A percentile compares a stretch with the other conserved stretches of the same genome.
phyloP scores from a whole-genome alignment of 2,329 filamentous ascomycete species.

The Aspergillus arachidicola region DNA sequence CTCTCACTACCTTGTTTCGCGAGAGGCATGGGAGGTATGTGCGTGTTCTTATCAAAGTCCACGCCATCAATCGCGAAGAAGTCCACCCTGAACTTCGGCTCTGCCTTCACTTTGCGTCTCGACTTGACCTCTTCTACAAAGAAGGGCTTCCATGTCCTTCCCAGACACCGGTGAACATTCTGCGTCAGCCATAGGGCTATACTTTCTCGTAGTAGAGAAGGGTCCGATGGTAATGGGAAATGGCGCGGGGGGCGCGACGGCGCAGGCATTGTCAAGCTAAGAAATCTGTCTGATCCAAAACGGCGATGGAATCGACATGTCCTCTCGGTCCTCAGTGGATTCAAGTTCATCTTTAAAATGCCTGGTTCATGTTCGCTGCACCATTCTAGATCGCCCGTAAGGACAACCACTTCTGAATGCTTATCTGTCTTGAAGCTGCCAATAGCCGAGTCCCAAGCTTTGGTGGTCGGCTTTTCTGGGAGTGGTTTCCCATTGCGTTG shows the following conservation, averaged over 20 bases:
- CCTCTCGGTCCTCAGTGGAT: conserved; percentile 44
- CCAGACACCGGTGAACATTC: conserved; percentile 42
- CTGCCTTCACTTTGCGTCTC: conserved; percentile 29
- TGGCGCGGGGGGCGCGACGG: conserved; percentile 31
- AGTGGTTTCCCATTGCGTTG: conserved; percentile 26
- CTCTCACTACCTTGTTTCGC: conserved; percentile 26
- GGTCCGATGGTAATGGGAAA: conserved; percentile 25
- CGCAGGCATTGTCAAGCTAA: conserved; percentile 43
- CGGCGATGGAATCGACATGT: conserved; percentile 50
- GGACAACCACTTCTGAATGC: conserved; percentile 41
- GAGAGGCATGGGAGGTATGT: conserved; percentile 22
- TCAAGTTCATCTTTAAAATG: conserved; percentile 43
- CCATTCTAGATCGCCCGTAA: conserved; percentile 47
- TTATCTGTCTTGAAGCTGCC: conserved; percentile 35
- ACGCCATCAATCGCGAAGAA: conserved; percentile 51
- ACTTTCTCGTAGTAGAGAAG: conserved; percentile 34
- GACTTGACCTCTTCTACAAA: conserved; percentile 45
- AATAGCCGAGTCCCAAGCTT: conserved; percentile 39
- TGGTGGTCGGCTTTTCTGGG: conserved; percentile 34
- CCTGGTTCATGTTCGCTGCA: conserved; percentile 33
- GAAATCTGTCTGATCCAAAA: conserved; percentile 51
- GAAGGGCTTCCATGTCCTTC: conserved; percentile 49
- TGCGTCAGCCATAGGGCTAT: conserved; percentile 45
- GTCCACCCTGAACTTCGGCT: conserved; percentile 34
- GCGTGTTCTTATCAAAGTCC: conserved; percentile 34